Evolutionary conservation across 139 green algal genomes (phyloP).

Genomic region (Chlorella sp.): DNA sequence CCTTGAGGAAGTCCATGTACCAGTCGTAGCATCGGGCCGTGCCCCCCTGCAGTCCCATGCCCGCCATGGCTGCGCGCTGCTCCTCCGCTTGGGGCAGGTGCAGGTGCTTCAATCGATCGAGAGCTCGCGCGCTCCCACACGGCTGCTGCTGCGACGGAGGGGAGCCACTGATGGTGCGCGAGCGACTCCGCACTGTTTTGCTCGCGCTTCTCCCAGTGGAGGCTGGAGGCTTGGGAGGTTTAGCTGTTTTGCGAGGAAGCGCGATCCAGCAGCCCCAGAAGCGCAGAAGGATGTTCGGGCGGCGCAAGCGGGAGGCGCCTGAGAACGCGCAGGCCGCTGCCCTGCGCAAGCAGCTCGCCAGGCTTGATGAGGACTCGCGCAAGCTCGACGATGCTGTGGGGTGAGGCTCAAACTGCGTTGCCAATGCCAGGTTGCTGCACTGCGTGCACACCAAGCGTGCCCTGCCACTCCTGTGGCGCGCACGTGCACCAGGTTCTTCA

Average conservation of each 20-base stretch:
- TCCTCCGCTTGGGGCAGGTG: background rate
- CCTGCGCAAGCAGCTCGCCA: background rate
- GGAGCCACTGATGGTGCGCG: background rate
- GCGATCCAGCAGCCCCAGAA: background rate
- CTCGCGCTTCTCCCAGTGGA: background rate
- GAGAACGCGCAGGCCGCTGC: background rate
- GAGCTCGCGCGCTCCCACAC: background rate
- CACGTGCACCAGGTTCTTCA: background rate
- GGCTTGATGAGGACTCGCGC: background rate
- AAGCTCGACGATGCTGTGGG: background rate
- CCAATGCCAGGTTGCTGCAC: no score
- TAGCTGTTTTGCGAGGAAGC: background rate
- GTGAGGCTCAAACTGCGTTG: no score
- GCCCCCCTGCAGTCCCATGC: conserved; percentile 17
- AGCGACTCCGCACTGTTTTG: background rate
- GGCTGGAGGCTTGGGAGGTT: background rate
- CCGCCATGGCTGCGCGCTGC: conserved; percentile 10
- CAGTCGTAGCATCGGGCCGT: conserved; percentile 32
- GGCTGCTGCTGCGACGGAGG: background rate
- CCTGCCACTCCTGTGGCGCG: background rate
- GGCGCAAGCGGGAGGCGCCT: background rate
- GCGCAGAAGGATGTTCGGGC: background rate
- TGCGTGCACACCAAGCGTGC: background rate
- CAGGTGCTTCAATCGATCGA: background rate
- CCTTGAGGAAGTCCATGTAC: conserved; percentile 36